phyloP scores from a whole-genome alignment of 805 yeast species.

The Hanseniaspora thailandica region DNA sequence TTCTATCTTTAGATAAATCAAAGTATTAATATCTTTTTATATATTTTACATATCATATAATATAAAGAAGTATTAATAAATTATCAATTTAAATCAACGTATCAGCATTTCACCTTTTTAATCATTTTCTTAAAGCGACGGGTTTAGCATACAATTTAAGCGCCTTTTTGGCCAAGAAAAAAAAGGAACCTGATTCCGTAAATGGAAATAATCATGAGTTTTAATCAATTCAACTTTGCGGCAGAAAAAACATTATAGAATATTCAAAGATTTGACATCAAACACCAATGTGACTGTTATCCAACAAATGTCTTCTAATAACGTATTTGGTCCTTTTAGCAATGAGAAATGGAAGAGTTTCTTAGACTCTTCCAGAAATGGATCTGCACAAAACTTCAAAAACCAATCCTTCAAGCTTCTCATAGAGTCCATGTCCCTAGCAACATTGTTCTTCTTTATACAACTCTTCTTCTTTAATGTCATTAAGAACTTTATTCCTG shows the following conservation, averaged over 20 bases:
- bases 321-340: neutral
- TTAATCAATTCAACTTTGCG: neutral
- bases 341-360: constrained; percentile 21
- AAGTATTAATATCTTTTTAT: constrained; percentile 2
- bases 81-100: neutral
- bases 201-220: neutral
- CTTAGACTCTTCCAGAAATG: constrained; percentile 43
- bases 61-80: too few relatives aligned
- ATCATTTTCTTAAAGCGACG: neutral
- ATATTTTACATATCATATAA: neutral
- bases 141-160: neutral
- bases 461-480: constrained; percentile 39
- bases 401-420: constrained; percentile 50
- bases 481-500: constrained; percentile 29
- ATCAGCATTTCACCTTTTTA: neutral
- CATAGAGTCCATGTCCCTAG: constrained; percentile 42
- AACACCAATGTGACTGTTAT: neutral
- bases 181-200: neutral
- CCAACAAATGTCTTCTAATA: neutral
- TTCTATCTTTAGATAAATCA: neutral
- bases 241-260: neutral
- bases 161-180: neutral
- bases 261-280: too few relatives aligned
- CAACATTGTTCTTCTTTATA: constrained; percentile 40
- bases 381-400: constrained; percentile 45